Base-by-base conservation (phyloP, 108 stramenopile species). In the Cyclotella baltica region DNA sequence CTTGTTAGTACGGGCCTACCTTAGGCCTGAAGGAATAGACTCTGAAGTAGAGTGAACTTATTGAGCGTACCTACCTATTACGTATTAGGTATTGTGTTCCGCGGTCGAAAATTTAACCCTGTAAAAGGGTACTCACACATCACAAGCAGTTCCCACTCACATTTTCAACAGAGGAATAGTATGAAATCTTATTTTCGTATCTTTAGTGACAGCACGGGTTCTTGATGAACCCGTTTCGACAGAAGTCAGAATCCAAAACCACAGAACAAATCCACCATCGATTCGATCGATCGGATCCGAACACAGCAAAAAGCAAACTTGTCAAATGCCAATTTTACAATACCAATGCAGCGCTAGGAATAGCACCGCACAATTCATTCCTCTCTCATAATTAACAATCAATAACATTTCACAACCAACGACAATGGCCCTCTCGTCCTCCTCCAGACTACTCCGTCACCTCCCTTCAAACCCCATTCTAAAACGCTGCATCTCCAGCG, bases 401-500 rank as follows among this genome's bases (percentile, higher is more conserved):
- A 13, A 6, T 43, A 13, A 6, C 13, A 43, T 13, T 5, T 19
- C 9, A 53, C 52, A 53, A 4, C 19, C 52, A 19, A 53, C 8
- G 6, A 31, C 33, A 4, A 62, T 62, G 13, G 13, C 29, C 6
- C 25, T 8, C 8, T 19, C 29, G n/a, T n/a, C n/a, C 25, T 31
- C 29, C 25, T 34, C 61, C 46, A 9, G 25, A 66, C 40, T 66
- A 4, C 22, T 43, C 65, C 13, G 23, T 46, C 38, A 18, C 27
- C 18, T 19, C 67, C 22, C 67, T 6, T 4, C 46, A 10, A 30
- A 22, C 18, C 8, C 31, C 20, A 4, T 38, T 28, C 47, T 36
- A 30, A 63, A 31, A 35, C 77, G 88, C 36, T 70, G 27, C 75
- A 89, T 89, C 75, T 78, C 81, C 22, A 84, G 81, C 9, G 77